Evolutionary conservation across 2,329 filamentous ascomycete genomes (phyloP).

Genomic region (Trichoderma aggressivum): DNA sequence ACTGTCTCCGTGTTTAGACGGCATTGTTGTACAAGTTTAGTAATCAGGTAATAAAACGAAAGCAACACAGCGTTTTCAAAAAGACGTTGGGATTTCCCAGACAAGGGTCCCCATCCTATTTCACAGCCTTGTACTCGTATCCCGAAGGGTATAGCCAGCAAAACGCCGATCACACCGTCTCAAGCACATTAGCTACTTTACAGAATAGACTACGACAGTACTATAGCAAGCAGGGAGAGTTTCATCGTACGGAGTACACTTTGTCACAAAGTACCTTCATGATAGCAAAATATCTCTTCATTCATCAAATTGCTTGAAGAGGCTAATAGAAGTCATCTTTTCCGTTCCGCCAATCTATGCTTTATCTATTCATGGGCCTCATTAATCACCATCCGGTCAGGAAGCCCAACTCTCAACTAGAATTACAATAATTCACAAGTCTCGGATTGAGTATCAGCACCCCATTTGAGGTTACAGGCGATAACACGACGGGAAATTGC

Average conservation of each 20-base stretch:
- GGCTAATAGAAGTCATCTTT: neutral
- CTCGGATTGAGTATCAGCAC: neutral
- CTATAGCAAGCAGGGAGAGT: neutral
- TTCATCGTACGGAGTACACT: neutral
- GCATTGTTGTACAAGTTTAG: neutral
- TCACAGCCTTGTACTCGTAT: neutral
- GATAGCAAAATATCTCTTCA: neutral
- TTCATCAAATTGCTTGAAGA: neutral
- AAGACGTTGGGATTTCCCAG: neutral
- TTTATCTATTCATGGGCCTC: neutral
- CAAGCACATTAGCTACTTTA: neutral
- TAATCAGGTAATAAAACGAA: neutral
- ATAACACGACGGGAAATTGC: neutral
- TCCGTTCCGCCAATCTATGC: neutral
- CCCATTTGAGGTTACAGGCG: neutral
- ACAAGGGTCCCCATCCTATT: neutral
- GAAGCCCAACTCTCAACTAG: neutral
- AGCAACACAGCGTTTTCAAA: neutral
- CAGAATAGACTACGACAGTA: neutral
- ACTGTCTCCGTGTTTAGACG: neutral
- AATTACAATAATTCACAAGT: neutral
- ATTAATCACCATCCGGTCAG: neutral
- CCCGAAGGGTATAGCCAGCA: neutral
- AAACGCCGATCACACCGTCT: neutral
- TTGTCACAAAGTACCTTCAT: neutral